phyloP scores from a whole-genome alignment of 768 basidiomycete genomes.

The Tricholoma furcatifolium region DNA sequence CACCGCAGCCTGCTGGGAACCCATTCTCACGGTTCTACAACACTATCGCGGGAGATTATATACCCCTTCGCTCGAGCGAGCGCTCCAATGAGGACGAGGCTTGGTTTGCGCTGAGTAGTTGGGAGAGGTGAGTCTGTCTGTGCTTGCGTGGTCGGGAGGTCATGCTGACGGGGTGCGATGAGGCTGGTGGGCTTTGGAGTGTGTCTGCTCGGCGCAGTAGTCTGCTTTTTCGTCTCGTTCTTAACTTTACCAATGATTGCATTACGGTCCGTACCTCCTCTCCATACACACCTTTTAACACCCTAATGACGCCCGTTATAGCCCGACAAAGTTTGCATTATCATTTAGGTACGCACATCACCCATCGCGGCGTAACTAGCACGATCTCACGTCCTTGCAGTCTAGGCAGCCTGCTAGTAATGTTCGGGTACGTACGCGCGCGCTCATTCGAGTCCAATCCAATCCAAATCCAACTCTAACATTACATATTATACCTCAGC shows the following conservation, averaged over 20 bases:
- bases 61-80: constrained; percentile 81
- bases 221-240: constrained; percentile 93
- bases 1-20: constrained; percentile 42
- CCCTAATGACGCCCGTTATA: constrained; percentile 30
- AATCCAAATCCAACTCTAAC: not conserved
- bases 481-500: constrained; percentile 33
- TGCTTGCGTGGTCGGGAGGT: no score
- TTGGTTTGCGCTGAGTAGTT: constrained; percentile 87
- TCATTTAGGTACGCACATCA: constrained; percentile 63
- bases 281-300: not conserved
- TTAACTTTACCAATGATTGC: constrained; percentile 65
- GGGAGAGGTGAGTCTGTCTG: constrained; percentile 73
- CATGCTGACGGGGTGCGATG: constrained; percentile 4
- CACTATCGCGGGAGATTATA: constrained; percentile 80
- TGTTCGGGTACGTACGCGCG: constrained; percentile 74
- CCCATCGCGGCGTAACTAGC: not conserved
- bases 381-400: constrained; percentile 35
- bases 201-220: constrained; percentile 85
- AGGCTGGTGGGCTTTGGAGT: constrained; percentile 90
- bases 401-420: constrained; percentile 88
- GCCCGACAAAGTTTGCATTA: constrained; percentile 89
- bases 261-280: constrained; percentile 30
- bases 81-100: constrained; percentile 94
- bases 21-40: constrained; percentile 89
- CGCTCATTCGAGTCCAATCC: not conserved